phyloP scores from a whole-genome alignment of 106 monocot genomes.

The Phalaenopsis aphrodite region DNA sequence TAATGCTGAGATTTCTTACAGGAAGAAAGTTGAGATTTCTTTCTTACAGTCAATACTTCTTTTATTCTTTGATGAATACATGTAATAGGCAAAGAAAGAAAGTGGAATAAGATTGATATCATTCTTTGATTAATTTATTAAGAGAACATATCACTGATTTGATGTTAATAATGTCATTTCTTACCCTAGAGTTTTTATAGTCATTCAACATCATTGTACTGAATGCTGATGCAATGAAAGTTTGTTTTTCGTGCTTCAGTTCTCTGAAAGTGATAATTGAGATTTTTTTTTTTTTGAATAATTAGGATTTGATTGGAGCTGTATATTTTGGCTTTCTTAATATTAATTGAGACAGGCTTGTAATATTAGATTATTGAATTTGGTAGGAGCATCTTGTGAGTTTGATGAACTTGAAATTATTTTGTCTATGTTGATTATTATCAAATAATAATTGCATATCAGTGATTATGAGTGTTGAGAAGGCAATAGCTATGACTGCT shows the following conservation, averaged over 20 bases:
- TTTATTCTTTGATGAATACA: constrained; percentile 4
- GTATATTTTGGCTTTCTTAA: too few relatives aligned
- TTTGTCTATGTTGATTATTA: too few relatives aligned
- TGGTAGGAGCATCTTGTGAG: background rate
- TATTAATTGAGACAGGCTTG: too few relatives aligned
- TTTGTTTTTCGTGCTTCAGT: background rate
- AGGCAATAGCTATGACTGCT: too few relatives aligned
- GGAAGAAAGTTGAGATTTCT: background rate
- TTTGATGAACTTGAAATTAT: too few relatives aligned
- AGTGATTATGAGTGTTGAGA: too few relatives aligned
- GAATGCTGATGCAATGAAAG: background rate
- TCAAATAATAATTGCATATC: too few relatives aligned
- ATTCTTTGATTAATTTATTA: constrained; percentile 12
- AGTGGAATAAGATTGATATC: constrained; percentile 6
- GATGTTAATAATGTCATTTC: background rate
- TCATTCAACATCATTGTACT: constrained; percentile 1
- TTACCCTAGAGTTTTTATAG: background rate
- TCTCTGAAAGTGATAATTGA: background rate
- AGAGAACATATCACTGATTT: constrained; percentile 2
- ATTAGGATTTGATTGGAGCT: too few relatives aligned
- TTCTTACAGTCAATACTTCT: constrained; percentile 5
- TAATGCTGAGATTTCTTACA: background rate
- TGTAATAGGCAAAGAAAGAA: background rate
- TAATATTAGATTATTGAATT: background rate
- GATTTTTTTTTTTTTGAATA: too few relatives aligned